phyloP scores from a whole-genome alignment of 352 stramenopile genomes.

The Phytophthora podocarpi region DNA sequence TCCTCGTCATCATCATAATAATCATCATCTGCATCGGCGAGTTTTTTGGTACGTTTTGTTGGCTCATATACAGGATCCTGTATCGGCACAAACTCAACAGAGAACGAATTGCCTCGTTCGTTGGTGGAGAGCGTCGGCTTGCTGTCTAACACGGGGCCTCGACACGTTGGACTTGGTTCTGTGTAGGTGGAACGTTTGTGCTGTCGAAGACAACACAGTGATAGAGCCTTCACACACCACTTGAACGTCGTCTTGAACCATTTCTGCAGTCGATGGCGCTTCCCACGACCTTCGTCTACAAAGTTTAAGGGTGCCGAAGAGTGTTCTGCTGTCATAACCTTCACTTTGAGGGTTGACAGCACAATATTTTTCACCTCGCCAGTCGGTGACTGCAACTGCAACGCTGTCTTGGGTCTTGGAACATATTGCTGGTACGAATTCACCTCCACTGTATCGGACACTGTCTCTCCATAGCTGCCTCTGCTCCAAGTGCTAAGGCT shows the following conservation, averaged over 20 bases:
- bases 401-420: neutral
- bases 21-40: neutral
- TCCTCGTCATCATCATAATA: neutral
- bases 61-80: too few relatives aligned
- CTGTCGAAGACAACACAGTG: slow-evolving; percentile 7
- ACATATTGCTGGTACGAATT: too few relatives aligned
- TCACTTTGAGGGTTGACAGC: slow-evolving; percentile 8
- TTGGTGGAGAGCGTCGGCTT: slow-evolving; percentile 9
- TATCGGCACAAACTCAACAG: slow-evolving; percentile 4
- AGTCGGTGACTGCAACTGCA: neutral
- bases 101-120: neutral
- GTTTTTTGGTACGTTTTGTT: too few relatives aligned
- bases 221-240: slow-evolving; percentile 16
- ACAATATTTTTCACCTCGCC: too few relatives aligned
- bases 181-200: neutral
- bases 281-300: neutral
- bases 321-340: slow-evolving; percentile 6
- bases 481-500: slow-evolving; percentile 1
- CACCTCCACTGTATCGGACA: too few relatives aligned
- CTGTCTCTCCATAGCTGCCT: slow-evolving; percentile 1
- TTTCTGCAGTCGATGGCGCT: neutral
- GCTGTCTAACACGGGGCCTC: neutral
- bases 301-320: neutral
- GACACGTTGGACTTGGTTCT: neutral
- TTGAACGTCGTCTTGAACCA: slow-evolving; percentile 7